Evolutionary conservation across 164 flowering plant genomes (phyloP), one percentile per base, ranked within the genome.

Genomic region (Paratinospora sagittata): DNA sequence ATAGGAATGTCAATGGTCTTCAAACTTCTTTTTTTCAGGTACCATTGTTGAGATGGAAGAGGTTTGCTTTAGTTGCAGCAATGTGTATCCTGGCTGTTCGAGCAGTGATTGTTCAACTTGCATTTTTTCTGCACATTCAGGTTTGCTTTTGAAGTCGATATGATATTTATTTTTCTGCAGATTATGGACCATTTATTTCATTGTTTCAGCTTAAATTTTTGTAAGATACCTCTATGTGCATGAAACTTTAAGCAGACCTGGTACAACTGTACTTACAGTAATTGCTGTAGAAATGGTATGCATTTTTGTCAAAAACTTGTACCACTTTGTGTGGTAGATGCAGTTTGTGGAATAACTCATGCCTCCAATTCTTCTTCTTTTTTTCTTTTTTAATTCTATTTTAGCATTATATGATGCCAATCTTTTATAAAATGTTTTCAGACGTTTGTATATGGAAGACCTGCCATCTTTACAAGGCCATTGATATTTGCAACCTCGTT

Each of bases 1-100:
- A 45, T 19, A 45, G 67, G 47, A 63, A 57, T 70, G 43, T 58
- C 41, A 69, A 63, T 74, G 30, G 57, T 60, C 26, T 66, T 68
- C 39, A 19, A 70, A 1, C 13, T 13, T 63, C 64, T 61, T 65
- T 43, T 33, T 79, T 73, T 70, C 86, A 94, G 98, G 43, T 92
- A 75, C 98, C 98, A 19, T 58, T 90, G 65, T 75, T 94, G 73
- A 85, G 98, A 82, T 94, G 98, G 98, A 94, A 94, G 81, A 83
- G 93, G 78, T 87, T 81, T 84, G 95, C 97, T 47, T 65, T 90
- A 41, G 83, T 88, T 72, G 98, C 97, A 14, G 98, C 98, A 61
- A 81, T 88, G 84, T 92, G 97, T 80, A 94, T 94, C 78, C 77
- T 94, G n/a, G 88, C 88, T 74, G 96, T 94, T 6, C 87, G 98